These are phyloP conservation scores for Linum tenue DNA, from an alignment of 345 rosid genomes.

Conservation along the genomic window DNA sequence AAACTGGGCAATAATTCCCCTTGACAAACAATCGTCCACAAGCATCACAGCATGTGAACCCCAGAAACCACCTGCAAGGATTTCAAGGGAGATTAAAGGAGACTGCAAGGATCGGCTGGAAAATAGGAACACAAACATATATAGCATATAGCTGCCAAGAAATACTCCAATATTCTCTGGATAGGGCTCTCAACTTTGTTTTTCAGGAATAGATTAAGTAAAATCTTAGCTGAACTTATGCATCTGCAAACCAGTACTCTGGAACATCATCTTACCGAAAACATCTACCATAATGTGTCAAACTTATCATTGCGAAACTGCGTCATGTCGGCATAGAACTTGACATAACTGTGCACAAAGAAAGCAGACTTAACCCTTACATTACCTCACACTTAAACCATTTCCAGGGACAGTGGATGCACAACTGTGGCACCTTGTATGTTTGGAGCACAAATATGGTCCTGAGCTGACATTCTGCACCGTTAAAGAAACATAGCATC, in stretches of 20 bases:
- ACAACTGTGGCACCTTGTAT: slow-evolving; percentile 95
- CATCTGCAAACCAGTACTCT: no score
- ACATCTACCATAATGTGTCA: no score
- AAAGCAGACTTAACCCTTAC: no score
- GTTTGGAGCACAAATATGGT: slow-evolving; percentile 93
- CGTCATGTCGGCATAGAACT: no score
- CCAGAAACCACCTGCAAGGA: slow-evolving; percentile 90
- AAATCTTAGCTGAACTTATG: no score
- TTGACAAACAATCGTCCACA: slow-evolving; percentile 99
- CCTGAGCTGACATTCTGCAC: slow-evolving; percentile 89
- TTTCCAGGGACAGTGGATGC: slow-evolving; percentile 95
- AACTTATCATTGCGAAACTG: no score
- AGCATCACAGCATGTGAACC: slow-evolving; percentile 98
- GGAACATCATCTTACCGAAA: no score
- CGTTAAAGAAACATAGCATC: slow-evolving; percentile 18
- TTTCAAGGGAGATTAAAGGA: slow-evolving; percentile 7
- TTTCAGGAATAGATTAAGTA: no score
- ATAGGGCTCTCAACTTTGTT: no score
- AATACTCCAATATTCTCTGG: no score
- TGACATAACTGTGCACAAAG: neutral
- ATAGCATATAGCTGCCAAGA: no score
- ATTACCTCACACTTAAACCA: slow-evolving; percentile 91
- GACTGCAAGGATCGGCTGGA: neutral
- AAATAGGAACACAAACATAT: neutral
- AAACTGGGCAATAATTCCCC: slow-evolving; percentile 98